A percentile compares a stretch with the other conserved stretches of the same genome.
These are phyloP conservation scores for Pichia thaimueangensis DNA, from an alignment of 805 yeast species.

Conservation along the genomic window DNA sequence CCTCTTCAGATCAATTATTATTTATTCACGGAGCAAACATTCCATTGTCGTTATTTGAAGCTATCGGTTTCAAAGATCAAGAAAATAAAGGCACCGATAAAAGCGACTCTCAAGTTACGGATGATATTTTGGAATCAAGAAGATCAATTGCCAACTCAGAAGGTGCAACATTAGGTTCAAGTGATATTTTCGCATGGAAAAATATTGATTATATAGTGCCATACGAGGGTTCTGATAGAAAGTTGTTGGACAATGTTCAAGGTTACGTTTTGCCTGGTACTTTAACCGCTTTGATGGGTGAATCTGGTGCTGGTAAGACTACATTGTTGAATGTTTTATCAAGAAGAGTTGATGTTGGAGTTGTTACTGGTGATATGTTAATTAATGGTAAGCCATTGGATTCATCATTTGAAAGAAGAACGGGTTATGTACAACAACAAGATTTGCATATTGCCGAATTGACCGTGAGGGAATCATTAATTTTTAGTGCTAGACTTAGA, in stretches of 20 bases:
- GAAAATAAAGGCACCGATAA: background rate
- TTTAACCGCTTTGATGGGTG: slow-evolving; percentile 58
- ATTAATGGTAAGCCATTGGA: slow-evolving; percentile 46
- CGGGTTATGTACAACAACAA: slow-evolving; percentile 54
- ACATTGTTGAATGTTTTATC: slow-evolving; percentile 49
- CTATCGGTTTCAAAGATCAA: slow-evolving; percentile 1
- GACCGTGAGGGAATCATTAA: slow-evolving; percentile 46
- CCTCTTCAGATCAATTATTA: slow-evolving; percentile 30
- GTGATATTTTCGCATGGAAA: slow-evolving; percentile 57
- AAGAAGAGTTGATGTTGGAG: slow-evolving; percentile 45
- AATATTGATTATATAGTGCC: slow-evolving; percentile 53
- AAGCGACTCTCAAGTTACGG: slow-evolving; percentile 1
- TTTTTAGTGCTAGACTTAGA: slow-evolving; percentile 44
- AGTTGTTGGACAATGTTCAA: slow-evolving; percentile 38
- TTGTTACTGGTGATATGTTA: slow-evolving; percentile 49
- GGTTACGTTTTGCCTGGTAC: slow-evolving; percentile 48
- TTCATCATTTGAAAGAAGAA: slow-evolving; percentile 45
- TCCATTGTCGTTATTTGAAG: slow-evolving; percentile 22
- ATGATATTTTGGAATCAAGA: background rate
- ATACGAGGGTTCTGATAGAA: slow-evolving; percentile 34
- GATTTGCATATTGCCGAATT: slow-evolving; percentile 44
- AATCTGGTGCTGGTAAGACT: slow-evolving; percentile 61
- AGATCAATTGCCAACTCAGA: background rate
- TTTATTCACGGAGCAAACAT: slow-evolving; percentile 25
- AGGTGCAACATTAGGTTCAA: slow-evolving; percentile 27